Evolutionary conservation across 768 basidiomycete genomes (phyloP).

Genomic region (Kwoniella botswanensis): DNA sequence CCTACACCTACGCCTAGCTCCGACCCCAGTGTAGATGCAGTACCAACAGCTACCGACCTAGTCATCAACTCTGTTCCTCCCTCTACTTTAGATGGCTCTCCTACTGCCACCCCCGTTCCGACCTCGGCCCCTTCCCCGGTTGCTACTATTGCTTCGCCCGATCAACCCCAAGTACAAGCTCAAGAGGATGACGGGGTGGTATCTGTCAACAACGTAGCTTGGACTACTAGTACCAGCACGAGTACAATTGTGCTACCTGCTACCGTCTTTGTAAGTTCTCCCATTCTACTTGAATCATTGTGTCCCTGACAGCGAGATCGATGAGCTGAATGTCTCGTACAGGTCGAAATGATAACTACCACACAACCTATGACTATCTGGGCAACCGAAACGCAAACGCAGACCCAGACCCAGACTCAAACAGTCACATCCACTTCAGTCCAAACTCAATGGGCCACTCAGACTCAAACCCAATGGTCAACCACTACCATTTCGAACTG

Average conservation of each 20-base stretch:
- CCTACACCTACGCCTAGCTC: not conserved
- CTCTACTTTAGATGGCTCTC: constrained; percentile 1
- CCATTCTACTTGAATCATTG: too few species aligned
- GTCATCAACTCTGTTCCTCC: constrained; percentile 19
- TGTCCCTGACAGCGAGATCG: too few species aligned
- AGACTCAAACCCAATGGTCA: constrained; percentile 22
- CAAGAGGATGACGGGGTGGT: constrained; percentile 4
- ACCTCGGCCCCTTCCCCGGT: not conserved
- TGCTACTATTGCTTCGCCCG: constrained; percentile 9
- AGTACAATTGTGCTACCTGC: constrained; percentile 20
- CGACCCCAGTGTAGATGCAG: not conserved
- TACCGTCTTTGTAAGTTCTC: constrained; percentile 27
- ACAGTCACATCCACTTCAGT: constrained; percentile 21
- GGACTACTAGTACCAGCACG: constrained; percentile 22
- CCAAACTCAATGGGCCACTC: constrained; percentile 18
- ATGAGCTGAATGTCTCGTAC: not conserved
- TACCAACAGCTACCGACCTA: constrained; percentile 14
- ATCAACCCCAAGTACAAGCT: not conserved
- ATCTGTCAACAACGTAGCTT: not conserved
- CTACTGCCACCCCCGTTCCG: not conserved
- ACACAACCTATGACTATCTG: constrained; percentile 19
- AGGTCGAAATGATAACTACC: constrained; percentile 32
- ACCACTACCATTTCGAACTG: constrained; percentile 9
- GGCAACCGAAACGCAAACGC: constrained; percentile 21
- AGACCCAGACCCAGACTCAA: constrained; percentile 14